These are phyloP conservation scores for Strombidium stylifer DNA, from an alignment of 73 alveolate species.

Conservation along the genomic window DNA sequence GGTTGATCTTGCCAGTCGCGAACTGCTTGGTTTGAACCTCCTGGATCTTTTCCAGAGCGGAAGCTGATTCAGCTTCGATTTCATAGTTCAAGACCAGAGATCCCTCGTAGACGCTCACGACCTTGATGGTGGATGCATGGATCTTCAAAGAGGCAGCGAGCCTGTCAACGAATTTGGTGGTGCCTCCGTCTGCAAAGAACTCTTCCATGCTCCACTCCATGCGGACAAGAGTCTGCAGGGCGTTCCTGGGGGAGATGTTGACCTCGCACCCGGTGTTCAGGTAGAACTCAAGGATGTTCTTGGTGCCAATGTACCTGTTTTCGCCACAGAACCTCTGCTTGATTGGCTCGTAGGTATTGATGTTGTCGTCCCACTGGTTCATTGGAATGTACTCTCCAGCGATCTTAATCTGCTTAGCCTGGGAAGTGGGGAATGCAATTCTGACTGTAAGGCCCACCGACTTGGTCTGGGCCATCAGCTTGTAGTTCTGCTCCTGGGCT, in stretches of 20 bases:
- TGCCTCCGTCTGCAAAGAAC: not conserved
- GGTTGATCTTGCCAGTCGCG: not conserved
- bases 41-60: not conserved
- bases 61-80: not conserved
- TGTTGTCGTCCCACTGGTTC: constrained; percentile 16
- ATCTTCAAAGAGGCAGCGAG: constrained; percentile 3
- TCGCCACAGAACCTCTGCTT: constrained; percentile 6
- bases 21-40: not conserved
- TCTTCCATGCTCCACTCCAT: not conserved
- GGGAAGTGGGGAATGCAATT: constrained; percentile 4
- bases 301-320: constrained; percentile 7
- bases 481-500: not conserved
- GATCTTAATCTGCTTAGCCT: constrained; percentile 10
- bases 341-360: not conserved
- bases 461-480: not conserved
- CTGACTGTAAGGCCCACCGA: not conserved
- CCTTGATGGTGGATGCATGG: not conserved
- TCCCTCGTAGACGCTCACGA: constrained; percentile 6
- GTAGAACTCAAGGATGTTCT: constrained; percentile 6
- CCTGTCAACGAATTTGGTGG: not conserved
- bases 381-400: not conserved
- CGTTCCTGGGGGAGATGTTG: not conserved
- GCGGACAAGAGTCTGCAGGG: not conserved
- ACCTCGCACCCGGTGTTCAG: not conserved
- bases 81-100: not conserved